A percentile compares a stretch with the other conserved stretches of the same genome.
Evolutionary conservation across 306 rosid species (phyloP).

Genomic region (Neltuma alba): DNA sequence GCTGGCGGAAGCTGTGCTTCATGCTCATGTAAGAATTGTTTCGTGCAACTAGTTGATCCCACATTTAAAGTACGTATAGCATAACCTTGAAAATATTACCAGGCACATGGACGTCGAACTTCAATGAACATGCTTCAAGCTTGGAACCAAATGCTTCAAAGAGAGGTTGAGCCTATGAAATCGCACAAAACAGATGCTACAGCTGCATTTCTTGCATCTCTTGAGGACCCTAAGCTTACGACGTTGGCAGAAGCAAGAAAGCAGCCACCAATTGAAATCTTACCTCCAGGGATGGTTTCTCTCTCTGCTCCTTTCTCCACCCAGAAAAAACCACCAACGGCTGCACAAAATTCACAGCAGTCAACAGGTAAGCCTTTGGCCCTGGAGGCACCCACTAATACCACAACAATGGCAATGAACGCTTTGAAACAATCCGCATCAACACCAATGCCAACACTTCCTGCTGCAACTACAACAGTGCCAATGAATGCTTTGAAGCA

Average conservation of each 20-base stretch:
- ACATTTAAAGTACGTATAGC: constrained; percentile 26
- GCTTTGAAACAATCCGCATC: constrained; percentile 37
- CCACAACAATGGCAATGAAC: constrained; percentile 46
- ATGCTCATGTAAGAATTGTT: constrained; percentile 75
- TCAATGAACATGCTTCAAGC: constrained; percentile 80
- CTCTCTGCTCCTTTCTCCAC: constrained; percentile 63
- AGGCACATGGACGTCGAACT: constrained; percentile 98
- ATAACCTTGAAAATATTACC: constrained; percentile 45
- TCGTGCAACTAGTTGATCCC: constrained; percentile 12
- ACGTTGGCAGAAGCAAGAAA: constrained; percentile 81
- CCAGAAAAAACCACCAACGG: constrained; percentile 71
- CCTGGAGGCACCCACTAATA: constrained; percentile 71
- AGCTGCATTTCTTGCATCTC: constrained; percentile 85
- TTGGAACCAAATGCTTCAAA: constrained; percentile 91
- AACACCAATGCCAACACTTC: not conserved
- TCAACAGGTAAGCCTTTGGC: constrained; percentile 71
- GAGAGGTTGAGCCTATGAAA: constrained; percentile 81
- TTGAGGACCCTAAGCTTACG: constrained; percentile 91
- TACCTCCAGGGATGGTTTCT: constrained; percentile 92
- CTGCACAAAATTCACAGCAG: constrained; percentile 59
- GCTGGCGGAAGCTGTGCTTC: constrained; percentile 99
- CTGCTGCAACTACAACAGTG: too few species aligned
- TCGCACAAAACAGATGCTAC: constrained; percentile 82
- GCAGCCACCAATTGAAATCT: constrained; percentile 86
- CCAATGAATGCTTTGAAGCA: too few species aligned